Evolutionary conservation across 306 rosid genomes (phyloP), one percentile per base, ranked within the genome.

Genomic region (Crotalaria pallida): DNA sequence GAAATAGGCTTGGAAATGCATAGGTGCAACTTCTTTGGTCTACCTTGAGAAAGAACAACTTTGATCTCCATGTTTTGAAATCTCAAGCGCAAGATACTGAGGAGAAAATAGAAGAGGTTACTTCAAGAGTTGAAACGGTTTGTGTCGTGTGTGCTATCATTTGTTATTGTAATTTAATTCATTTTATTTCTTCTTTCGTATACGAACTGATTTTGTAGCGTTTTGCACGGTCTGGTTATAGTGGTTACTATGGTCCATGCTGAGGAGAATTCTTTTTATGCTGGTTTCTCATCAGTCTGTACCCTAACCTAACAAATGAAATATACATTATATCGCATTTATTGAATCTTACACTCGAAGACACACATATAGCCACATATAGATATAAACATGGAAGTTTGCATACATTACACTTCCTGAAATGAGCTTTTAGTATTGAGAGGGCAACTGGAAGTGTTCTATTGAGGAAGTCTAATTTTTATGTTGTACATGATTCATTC

Each of bases 11-110:
- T 81, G 69, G 81, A 41, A 68, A 67, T 86, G 47, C 73, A 48
- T 75, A 92, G 98, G 96, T 92, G 47, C 96, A 75, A 79, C 80
- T 16, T 65, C 96, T 92, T 60, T 92, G 98, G 98, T 60, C 82
- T 50, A 58, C 77, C 52, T 83, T 78, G 51, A 86, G 96, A 81
- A 92, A 56, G 88, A 88, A 74, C 85, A 92, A 92, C 77, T 92
- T 84, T 33, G 96, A 92, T 69, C 76, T 89, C 73, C 90, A 94
- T 87, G 65, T 83, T 69, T 67, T 87, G 58, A 58, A 83, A 82
- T 83, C 82, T 38, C 87, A 83, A 45, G 92, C 81, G 50, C 75
- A 74, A 48, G 94, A 87, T 66, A 75, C 88, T n/a, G 92, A 87
- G 69, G 72, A 78, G 21, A 88, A 59, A 58, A 58, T 84, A 52